These are phyloP conservation scores for Barnettozyma vustinii DNA, from an alignment of 805 yeast genomes.

Conservation along the genomic window DNA sequence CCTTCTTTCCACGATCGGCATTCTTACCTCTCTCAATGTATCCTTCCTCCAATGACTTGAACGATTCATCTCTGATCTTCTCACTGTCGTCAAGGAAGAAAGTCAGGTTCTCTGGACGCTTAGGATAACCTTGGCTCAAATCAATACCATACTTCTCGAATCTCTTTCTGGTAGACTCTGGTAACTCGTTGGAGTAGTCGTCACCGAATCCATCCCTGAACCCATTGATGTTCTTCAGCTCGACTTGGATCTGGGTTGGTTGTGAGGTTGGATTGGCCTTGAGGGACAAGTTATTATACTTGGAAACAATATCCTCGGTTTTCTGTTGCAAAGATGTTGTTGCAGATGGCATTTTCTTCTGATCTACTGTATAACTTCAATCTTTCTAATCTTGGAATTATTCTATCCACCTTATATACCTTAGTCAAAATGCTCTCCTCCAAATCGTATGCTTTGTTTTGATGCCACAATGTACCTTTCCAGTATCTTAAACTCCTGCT, in stretches of 20 bases:
- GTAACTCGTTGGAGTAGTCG: constrained; percentile 16
- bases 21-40: constrained; percentile 32
- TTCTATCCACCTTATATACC: background rate
- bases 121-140: constrained; percentile 36
- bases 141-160: constrained; percentile 32
- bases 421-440: too few relatives aligned
- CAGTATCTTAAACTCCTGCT: background rate
- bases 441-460: background rate
- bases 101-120: constrained; percentile 33
- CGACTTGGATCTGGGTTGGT: constrained; percentile 6
- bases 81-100: constrained; percentile 36
- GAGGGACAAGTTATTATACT: constrained; percentile 5
- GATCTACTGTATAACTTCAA: too few relatives aligned
- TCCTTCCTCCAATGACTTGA: constrained; percentile 26
- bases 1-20: constrained; percentile 40
- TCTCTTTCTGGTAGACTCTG: constrained; percentile 27
- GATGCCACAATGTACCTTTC: background rate
- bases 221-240: constrained; percentile 9
- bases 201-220: constrained; percentile 12
- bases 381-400: background rate
- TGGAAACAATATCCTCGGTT: constrained; percentile 7
- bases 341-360: constrained; percentile 1
- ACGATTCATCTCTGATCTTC: constrained; percentile 26
- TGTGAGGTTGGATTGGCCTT: background rate
- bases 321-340: constrained; percentile 5